Evolutionary conservation across 2,329 filamentous ascomycete species (phyloP), one percentile per base, ranked within the genome.

Genomic region (Neonectria ditissima): DNA sequence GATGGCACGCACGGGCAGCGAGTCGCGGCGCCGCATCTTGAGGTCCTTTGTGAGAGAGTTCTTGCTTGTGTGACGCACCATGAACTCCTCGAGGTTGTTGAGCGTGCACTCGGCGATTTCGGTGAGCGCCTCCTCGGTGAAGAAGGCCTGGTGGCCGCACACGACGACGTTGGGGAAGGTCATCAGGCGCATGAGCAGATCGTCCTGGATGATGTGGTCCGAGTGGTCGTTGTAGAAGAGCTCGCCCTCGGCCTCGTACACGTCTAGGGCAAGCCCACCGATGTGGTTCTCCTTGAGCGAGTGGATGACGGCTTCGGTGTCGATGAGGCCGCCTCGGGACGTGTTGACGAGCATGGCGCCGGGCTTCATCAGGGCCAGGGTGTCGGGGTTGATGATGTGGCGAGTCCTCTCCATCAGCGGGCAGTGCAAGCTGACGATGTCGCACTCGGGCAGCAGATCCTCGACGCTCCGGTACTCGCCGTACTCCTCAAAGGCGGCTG

Each of bases 101-200:
- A 91, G 70, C 1, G 88, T 91, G 55, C 81, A 84, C 48, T 85
- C 82, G 2, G 89, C 84, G 69, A 91, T 92, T 77, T 90, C 88
- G 8, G 80, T 79, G 52, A 92, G 77, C 1, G 89, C 89, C 77
- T 91, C 89, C 34, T 85, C 79, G 5, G 89, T 91, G 70, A 92
- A 89, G 78, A 91, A 92, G 1, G 87, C 89, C 79, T 91, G 89
- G 69, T 92, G 89, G 0, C 89, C 89, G 66, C 85, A 89, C 63
- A 92, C 79, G 47, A 92, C 75, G 4, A 90, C 89, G 66, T 91
- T 91, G 63, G 84, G 89, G 70, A 91, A 91, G 1, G 88, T 91
- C 77, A 89, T 86, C 65, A 92, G 77, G 5, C 89, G 84, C 84
- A 89, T 89, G 47, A 92, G 79, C 59, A 85, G 81, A 69, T 91